Conservation (phyloP, 768 basidiomycete species). For the Agrocybe praecox region DNA sequence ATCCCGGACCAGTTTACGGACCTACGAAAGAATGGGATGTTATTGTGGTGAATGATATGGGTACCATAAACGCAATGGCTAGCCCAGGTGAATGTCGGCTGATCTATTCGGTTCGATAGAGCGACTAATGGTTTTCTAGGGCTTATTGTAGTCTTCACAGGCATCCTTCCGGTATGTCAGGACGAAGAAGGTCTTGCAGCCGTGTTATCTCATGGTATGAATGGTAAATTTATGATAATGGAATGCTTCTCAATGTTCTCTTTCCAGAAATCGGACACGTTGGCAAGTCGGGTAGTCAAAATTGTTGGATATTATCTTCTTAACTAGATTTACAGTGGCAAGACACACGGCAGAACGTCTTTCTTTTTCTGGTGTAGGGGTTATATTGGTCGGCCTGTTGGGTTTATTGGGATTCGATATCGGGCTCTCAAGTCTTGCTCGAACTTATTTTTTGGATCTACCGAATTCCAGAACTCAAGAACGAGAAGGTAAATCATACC, state of each 20-base stretch:
- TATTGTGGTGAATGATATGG: slow-evolving; percentile 74
- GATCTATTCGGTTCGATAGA: neutral
- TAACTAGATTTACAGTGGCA: slow-evolving; percentile 31
- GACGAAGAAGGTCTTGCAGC: slow-evolving; percentile 85
- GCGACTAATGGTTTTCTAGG: slow-evolving; percentile 35
- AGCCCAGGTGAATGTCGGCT: slow-evolving; percentile 53
- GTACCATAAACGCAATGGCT: slow-evolving; percentile 78
- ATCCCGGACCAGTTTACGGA: slow-evolving; percentile 27
- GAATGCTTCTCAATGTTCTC: neutral
- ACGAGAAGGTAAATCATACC: slow-evolving; percentile 81
- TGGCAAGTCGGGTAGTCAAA: slow-evolving; percentile 38
- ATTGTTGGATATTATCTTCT: neutral
- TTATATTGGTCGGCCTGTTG: slow-evolving; percentile 43
- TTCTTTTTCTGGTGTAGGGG: slow-evolving; percentile 43
- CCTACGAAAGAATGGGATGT: slow-evolving; percentile 62
- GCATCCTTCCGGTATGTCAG: slow-evolving; percentile 76
- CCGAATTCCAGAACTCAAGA: slow-evolving; percentile 87
- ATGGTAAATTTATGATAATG: neutral
- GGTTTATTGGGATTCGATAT: slow-evolving; percentile 57
- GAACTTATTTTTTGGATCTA: slow-evolving; percentile 61
- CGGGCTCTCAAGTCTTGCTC: slow-evolving; percentile 48
- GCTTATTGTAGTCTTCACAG: slow-evolving; percentile 86
- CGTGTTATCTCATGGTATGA: slow-evolving; percentile 81
- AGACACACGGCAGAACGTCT: slow-evolving; percentile 56
- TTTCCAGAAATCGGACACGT: slow-evolving; percentile 77